These are phyloP conservation scores for Daldinia loculata DNA, from an alignment of 495 filamentous ascomycete genomes.

Conservation along the genomic window DNA sequence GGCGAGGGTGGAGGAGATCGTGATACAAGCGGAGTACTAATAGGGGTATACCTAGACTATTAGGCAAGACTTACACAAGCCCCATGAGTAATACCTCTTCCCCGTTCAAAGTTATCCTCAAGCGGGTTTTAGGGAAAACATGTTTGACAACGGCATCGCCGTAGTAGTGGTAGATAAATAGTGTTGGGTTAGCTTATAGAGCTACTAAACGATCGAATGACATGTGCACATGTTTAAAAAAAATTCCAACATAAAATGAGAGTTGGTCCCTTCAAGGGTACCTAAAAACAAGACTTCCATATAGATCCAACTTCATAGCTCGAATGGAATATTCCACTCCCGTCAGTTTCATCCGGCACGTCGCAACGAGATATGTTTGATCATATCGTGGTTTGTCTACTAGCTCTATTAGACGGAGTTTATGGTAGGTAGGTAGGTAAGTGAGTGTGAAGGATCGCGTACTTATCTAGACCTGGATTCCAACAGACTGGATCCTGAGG, in stretches of 20 bases:
- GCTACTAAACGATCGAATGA: background rate
- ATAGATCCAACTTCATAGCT: background rate
- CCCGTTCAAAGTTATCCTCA: too few species aligned
- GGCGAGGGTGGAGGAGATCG: too few species aligned
- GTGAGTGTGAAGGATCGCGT: background rate
- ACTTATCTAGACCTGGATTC: constrained; percentile 9
- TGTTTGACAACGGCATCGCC: too few species aligned
- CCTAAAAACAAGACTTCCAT: background rate
- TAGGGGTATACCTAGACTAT: too few species aligned
- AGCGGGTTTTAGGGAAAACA: too few species aligned
- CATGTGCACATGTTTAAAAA: constrained; percentile 1
- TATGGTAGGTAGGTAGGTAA: background rate
- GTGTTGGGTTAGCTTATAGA: background rate
- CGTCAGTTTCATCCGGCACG: background rate
- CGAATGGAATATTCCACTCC: background rate
- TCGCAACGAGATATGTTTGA: background rate
- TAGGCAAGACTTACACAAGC: too few species aligned
- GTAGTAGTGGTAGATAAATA: background rate
- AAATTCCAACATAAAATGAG: background rate
- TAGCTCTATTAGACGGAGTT: background rate
- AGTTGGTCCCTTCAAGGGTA: background rate
- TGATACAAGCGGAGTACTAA: too few species aligned
- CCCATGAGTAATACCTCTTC: too few species aligned
- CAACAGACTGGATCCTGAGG: constrained; percentile 9
- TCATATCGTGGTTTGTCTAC: background rate